These are phyloP conservation scores for Raffaelea albimanens DNA, from an alignment of 2,329 filamentous ascomycete genomes.

Conservation along the genomic window DNA sequence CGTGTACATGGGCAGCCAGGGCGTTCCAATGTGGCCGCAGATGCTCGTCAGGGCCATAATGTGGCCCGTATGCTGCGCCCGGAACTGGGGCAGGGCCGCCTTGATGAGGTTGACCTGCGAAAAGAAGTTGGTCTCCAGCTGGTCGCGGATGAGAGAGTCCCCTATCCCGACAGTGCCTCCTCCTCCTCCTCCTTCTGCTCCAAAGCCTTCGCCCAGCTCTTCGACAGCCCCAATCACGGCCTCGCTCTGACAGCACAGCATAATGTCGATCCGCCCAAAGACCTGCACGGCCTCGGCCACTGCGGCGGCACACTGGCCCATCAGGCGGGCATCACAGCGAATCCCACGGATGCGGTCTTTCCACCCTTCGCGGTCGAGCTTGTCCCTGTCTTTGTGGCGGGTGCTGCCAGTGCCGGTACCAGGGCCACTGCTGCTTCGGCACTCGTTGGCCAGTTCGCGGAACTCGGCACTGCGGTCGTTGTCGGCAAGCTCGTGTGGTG, in stretches of 20 bases:
- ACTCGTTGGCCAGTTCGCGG: constrained; percentile 65
- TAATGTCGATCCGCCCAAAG: constrained; percentile 81
- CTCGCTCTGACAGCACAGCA: constrained; percentile 84
- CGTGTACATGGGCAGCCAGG: constrained; percentile 82
- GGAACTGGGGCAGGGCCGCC: constrained; percentile 69
- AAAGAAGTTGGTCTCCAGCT: constrained; percentile 94
- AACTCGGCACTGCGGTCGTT: constrained; percentile 70
- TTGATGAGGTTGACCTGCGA: constrained; percentile 95
- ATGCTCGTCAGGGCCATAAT: constrained; percentile 85
- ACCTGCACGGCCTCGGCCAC: constrained; percentile 76
- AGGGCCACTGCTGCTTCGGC: constrained; percentile 27
- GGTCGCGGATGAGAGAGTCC: constrained; percentile 74
- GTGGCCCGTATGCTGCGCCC: constrained; percentile 74
- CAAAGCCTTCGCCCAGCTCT: constrained; percentile 52
- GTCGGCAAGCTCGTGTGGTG: constrained; percentile 69
- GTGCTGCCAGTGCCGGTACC: constrained; percentile 22
- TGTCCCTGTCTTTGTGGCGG: constrained; percentile 35
- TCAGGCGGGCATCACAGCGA: constrained; percentile 51
- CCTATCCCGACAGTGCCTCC: constrained; percentile 26
- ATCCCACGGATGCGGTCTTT: constrained; percentile 64
- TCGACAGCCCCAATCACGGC: constrained; percentile 86
- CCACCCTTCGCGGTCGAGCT: constrained; percentile 71
- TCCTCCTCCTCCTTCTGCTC: constrained; percentile 13
- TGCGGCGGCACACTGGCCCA: constrained; percentile 71
- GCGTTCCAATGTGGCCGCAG: constrained; percentile 85